Percentiles rank a stretch among this genome's conserved stretches.
Conservation (phyloP, 2,329 filamentous ascomycete genomes). For the Cylindrodendrum hubeiense region DNA sequence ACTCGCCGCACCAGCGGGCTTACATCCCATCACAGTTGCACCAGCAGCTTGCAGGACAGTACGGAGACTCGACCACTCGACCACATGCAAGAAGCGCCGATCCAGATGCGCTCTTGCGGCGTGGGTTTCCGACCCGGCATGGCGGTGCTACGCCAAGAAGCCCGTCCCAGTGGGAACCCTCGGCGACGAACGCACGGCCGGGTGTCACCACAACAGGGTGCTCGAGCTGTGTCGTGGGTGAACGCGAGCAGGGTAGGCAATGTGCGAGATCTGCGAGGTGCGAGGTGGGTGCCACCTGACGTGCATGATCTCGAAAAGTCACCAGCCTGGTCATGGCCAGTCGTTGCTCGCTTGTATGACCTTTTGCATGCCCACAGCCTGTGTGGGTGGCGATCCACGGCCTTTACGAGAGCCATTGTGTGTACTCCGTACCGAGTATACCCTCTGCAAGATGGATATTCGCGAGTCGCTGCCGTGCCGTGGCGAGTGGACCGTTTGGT, state of each 20-base stretch:
- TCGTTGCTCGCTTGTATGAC: conserved; percentile 44
- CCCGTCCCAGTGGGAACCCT: conserved; percentile 40
- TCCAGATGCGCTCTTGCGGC: conserved; percentile 7
- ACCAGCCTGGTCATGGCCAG: conserved; percentile 41
- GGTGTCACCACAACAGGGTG: conserved; percentile 34
- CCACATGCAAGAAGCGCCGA: background rate
- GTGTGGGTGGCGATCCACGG: conserved; percentile 17
- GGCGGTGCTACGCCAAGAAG: conserved; percentile 36
- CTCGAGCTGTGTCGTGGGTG: conserved; percentile 28
- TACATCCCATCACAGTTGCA: conserved; percentile 19
- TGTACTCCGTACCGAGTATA: no score
- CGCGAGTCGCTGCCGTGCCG: background rate
- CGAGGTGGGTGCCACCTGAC: conserved; percentile 40
- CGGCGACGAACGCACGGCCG: conserved; percentile 34
- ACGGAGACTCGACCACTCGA: no score
- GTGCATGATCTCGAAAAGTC: conserved; percentile 46
- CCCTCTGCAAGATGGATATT: no score
- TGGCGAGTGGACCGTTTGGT: background rate
- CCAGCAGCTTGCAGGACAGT: conserved; percentile 1
- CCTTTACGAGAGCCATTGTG: background rate
- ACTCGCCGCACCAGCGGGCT: conserved; percentile 12
- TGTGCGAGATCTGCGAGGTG: conserved; percentile 44
- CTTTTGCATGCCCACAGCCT: conserved; percentile 30
- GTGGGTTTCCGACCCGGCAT: conserved; percentile 37
- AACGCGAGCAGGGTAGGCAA: conserved; percentile 34